A percentile compares a stretch with the other conserved stretches of the same genome.
These are phyloP conservation scores for Encephalitozoon romaleae DNA, from an alignment of 371 early-diverging fungal genomes.

Conservation along the genomic window DNA sequence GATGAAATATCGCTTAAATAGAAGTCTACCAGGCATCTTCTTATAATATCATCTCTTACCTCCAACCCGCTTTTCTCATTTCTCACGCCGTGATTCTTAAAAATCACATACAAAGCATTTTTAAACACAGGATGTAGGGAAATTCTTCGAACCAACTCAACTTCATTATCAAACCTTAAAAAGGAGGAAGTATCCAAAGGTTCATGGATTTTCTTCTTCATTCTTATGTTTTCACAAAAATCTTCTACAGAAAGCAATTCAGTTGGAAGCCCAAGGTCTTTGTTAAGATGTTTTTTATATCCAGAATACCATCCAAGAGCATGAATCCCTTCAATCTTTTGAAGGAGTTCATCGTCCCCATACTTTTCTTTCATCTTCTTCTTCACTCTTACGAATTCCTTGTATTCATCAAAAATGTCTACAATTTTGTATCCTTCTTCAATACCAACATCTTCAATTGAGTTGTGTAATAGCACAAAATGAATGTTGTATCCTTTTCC, in stretches of 20 bases:
- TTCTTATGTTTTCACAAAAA: constrained; percentile 1
- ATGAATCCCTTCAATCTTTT: not conserved
- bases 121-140: not conserved
- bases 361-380: not conserved
- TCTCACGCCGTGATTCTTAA: not conserved
- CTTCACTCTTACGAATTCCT: not conserved
- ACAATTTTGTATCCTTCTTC: constrained; percentile 13
- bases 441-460: not conserved
- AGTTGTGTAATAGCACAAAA: constrained; percentile 16
- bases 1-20: not conserved
- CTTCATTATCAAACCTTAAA: not conserved
- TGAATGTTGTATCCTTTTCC: constrained; percentile 11
- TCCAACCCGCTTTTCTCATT: not conserved
- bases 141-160: not conserved
- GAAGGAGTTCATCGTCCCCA: not conserved
- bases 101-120: not conserved
- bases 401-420: constrained; percentile 29
- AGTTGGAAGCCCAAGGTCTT: not conserved
- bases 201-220: not conserved
- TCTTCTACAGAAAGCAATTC: not conserved
- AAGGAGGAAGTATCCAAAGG: not conserved
- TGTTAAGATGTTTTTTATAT: not conserved
- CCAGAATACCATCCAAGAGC: not conserved
- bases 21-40: not conserved
- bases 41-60: not conserved